Evolutionary conservation across 148 eudicot species (phyloP).

Genomic region (Amaranthus hypochondriacus): DNA sequence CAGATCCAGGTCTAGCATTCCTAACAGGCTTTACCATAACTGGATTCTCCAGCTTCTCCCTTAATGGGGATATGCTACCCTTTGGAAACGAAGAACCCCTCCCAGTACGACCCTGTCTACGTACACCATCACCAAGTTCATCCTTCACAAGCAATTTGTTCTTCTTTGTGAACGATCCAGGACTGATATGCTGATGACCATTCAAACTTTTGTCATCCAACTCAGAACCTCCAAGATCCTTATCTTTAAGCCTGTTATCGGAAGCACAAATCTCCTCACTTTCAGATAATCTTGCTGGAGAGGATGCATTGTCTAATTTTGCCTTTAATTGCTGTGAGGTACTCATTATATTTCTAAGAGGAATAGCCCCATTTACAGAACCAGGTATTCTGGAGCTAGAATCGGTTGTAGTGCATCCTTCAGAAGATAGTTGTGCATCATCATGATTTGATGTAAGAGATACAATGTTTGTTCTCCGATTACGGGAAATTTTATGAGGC

Average conservation of each 20-base stretch:
- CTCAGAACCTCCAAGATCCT: slow-evolving; percentile 38
- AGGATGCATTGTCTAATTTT: slow-evolving; percentile 54
- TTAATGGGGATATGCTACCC: slow-evolving; percentile 51
- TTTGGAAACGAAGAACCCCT: slow-evolving; percentile 62
- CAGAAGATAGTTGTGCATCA: slow-evolving; percentile 52
- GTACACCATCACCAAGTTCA: slow-evolving; percentile 61
- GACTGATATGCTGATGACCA: slow-evolving; percentile 43
- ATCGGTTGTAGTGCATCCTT: slow-evolving; percentile 67
- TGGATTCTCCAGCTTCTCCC: slow-evolving; percentile 60
- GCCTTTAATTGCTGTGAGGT: slow-evolving; percentile 47
- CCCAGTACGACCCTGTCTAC: slow-evolving; percentile 72
- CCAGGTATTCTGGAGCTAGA: slow-evolving; percentile 43
- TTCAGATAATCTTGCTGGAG: slow-evolving; percentile 72
- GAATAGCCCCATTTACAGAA: slow-evolving; percentile 41
- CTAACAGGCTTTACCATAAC: slow-evolving; percentile 56
- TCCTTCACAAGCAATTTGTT: slow-evolving; percentile 53
- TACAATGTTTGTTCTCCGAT: slow-evolving; percentile 77
- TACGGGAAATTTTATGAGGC: slow-evolving; percentile 83
- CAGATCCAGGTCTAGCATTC: slow-evolving; percentile 57
- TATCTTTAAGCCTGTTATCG: slow-evolving; percentile 55
- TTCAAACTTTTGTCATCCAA: slow-evolving; percentile 45
- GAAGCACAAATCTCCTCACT: slow-evolving; percentile 68
- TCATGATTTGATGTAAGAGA: slow-evolving; percentile 74
- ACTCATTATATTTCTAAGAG: slow-evolving; percentile 41
- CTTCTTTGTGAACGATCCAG: slow-evolving; percentile 51